These are phyloP conservation scores for Rubus idaeus DNA, from an alignment of 306 rosid species.

Conservation along the genomic window DNA sequence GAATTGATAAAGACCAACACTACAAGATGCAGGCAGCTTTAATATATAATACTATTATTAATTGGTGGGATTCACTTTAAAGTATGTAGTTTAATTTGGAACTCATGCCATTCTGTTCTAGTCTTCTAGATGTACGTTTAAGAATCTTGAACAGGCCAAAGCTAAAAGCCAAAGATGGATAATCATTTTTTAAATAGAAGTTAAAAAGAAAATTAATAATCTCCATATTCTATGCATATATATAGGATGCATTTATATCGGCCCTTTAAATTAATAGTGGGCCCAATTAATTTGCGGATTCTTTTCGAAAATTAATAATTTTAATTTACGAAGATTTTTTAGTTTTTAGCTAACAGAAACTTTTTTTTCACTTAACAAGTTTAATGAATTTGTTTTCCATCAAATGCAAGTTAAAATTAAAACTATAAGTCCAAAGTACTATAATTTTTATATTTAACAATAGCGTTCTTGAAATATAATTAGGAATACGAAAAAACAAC, in stretches of 20 bases:
- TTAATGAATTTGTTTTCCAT: too few species aligned
- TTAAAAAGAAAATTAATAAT: background rate
- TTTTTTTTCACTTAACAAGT: too few species aligned
- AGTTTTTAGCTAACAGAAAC: too few species aligned
- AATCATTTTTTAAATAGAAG: background rate
- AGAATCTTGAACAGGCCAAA: conserved; percentile 41
- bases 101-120: conserved; percentile 39
- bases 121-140: conserved; percentile 10
- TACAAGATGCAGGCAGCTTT: conserved; percentile 52
- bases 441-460: too few species aligned
- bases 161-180: conserved; percentile 21
- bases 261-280: too few species aligned
- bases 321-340: too few species aligned
- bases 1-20: conserved; percentile 49
- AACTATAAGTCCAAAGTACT: too few species aligned
- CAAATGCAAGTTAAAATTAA: too few species aligned
- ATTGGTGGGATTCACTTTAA: conserved; percentile 57
- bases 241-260: background rate
- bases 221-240: background rate
- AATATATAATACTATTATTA: background rate
- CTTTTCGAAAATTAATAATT: too few species aligned
- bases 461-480: too few species aligned
- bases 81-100: conserved; percentile 33
- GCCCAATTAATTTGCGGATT: too few species aligned
- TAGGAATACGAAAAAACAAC: too few species aligned